phyloP scores from a whole-genome alignment of 164 flowering plant genomes.

The Chimonanthus salicifolius region DNA sequence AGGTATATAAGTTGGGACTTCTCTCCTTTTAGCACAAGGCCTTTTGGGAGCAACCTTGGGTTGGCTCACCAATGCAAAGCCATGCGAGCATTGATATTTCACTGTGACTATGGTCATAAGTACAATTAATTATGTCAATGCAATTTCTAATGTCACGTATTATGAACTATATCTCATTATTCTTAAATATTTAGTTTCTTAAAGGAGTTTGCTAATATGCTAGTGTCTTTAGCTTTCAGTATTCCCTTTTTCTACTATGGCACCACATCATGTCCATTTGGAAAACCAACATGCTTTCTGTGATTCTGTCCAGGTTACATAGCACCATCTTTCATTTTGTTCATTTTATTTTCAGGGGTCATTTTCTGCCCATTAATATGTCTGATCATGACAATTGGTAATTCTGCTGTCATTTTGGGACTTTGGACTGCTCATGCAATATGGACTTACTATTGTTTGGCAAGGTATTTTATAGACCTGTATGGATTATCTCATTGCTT shows the following conservation, averaged over 20 bases:
- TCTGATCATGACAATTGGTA: constrained; percentile 63
- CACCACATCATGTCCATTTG: neutral
- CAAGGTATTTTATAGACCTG: constrained; percentile 35
- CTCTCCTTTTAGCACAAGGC: too few relatives aligned
- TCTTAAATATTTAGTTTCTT: too few relatives aligned
- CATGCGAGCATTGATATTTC: too few relatives aligned
- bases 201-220: too few relatives aligned
- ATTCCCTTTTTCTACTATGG: neutral
- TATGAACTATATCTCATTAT: too few relatives aligned
- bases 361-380: constrained; percentile 73
- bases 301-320: neutral
- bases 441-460: constrained; percentile 58
- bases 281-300: neutral
- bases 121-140: too few relatives aligned
- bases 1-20: too few relatives aligned
- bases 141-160: too few relatives aligned
- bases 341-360: constrained; percentile 40
- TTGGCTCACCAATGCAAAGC: too few relatives aligned
- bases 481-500: neutral
- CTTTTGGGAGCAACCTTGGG: too few relatives aligned
- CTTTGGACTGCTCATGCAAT: constrained; percentile 68
- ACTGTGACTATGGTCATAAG: too few relatives aligned
- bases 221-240: neutral
- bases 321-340: neutral
- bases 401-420: constrained; percentile 59